phyloP scores from a whole-genome alignment of 768 basidiomycete genomes.

The Amanita polypyramis region DNA sequence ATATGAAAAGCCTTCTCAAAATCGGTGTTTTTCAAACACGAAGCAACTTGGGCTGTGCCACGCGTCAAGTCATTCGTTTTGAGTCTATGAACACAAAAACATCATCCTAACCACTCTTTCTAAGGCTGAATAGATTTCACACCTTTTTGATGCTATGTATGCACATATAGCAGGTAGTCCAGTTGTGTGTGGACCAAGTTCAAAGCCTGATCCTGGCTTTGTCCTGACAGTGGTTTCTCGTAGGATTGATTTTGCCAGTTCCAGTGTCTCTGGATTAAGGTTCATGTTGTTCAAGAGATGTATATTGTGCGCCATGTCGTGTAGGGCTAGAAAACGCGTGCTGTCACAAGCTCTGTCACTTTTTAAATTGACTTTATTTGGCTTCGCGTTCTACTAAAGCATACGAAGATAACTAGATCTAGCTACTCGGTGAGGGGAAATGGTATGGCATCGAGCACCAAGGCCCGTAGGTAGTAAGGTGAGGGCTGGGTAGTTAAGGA shows the following conservation, averaged over 20 bases:
- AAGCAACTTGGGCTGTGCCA: conserved; percentile 22
- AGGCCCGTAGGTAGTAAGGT: too few relatives aligned
- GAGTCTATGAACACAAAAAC: conserved; percentile 13
- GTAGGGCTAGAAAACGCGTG: neutral
- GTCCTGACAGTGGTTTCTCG: conserved; percentile 28
- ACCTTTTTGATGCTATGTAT: conserved; percentile 37
- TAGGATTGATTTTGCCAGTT: conserved; percentile 22
- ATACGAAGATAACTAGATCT: too few relatives aligned
- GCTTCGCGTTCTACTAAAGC: too few relatives aligned
- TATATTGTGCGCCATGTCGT: conserved; percentile 13
- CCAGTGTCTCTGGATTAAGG: conserved; percentile 21
- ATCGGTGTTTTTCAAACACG: conserved; percentile 21
- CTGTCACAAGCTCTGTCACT: conserved; percentile 16
- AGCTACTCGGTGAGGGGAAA: too few relatives aligned
- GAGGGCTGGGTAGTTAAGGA: too few relatives aligned
- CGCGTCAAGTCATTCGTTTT: conserved; percentile 22
- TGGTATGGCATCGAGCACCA: too few relatives aligned
- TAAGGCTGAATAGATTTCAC: conserved; percentile 7
- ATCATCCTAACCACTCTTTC: neutral
- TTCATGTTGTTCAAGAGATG: conserved; percentile 19
- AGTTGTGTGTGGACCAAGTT: conserved; percentile 24
- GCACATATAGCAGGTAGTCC: conserved; percentile 40
- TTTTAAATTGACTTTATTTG: too few relatives aligned
- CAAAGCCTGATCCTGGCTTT: conserved; percentile 34
- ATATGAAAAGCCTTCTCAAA: conserved; percentile 19